A percentile compares a stretch with the other conserved stretches of the same genome.
Conservation (phyloP, 73 alveolate species). For the Tetrahymena thermophila region DNA sequence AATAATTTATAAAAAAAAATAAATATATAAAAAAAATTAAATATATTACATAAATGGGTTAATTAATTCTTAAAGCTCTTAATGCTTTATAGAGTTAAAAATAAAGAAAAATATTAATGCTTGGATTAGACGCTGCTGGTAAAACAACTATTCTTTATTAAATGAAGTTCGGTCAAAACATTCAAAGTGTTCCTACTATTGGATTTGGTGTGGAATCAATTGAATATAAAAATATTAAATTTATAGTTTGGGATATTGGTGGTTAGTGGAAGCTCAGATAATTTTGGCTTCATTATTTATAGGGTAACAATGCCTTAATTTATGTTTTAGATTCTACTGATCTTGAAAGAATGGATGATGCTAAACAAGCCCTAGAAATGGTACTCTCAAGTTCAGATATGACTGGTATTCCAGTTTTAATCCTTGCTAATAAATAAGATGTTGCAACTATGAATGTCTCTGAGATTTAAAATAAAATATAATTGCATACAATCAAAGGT, state of each 20-base stretch:
- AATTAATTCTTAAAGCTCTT: background rate
- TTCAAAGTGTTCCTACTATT: constrained; percentile 74
- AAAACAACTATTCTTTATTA: constrained; percentile 59
- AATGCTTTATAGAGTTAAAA: background rate
- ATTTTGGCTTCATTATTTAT: constrained; percentile 82
- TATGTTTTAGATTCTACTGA: constrained; percentile 72
- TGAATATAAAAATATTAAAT: constrained; percentile 66
- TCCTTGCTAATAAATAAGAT: constrained; percentile 80
- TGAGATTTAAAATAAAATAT: constrained; percentile 28
- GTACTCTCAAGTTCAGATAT: constrained; percentile 41
- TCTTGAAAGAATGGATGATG: constrained; percentile 40
- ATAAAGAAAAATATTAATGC: constrained; percentile 47
- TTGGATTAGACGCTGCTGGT: constrained; percentile 66
- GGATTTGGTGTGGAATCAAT: constrained; percentile 88
- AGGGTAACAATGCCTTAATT: constrained; percentile 67
- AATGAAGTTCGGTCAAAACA: constrained; percentile 60
- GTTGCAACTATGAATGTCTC: constrained; percentile 17
- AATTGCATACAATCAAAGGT: constrained; percentile 8
- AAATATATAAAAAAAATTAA: background rate
- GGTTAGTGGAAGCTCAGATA: constrained; percentile 68
- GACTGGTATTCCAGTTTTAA: constrained; percentile 61
- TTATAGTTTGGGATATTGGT: constrained; percentile 91
- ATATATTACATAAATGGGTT: background rate
- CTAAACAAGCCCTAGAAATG: constrained; percentile 60
- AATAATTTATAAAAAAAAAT: background rate